Evolutionary conservation across 345 rosid species (phyloP).

Genomic region (Kandelia obovata): DNA sequence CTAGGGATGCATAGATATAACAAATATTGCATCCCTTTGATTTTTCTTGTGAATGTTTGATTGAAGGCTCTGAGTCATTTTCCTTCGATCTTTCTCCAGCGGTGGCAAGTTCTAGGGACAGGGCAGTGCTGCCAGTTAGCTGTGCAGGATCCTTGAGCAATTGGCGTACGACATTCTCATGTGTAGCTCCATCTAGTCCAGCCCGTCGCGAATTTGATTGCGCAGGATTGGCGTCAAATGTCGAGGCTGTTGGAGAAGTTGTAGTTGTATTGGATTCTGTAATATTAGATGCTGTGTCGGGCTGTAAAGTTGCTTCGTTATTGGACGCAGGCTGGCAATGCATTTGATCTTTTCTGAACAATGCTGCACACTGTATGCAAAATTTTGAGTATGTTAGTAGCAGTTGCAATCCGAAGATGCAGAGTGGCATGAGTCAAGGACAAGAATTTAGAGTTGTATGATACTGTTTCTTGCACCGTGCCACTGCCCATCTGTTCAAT

Average conservation of each 20-base stretch:
- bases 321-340: not conserved
- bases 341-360: not conserved
- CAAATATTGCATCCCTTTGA: not conserved
- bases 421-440: not conserved
- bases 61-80: not conserved
- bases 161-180: too few relatives aligned
- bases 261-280: not conserved
- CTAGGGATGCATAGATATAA: not conserved
- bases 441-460: not conserved
- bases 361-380: conserved; percentile 2
- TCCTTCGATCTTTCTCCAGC: not conserved
- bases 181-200: too few relatives aligned
- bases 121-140: too few relatives aligned
- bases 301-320: not conserved
- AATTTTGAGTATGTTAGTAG: not conserved
- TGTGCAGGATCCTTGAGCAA: too few relatives aligned
- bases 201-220: too few relatives aligned
- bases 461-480: too few relatives aligned
- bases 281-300: not conserved
- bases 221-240: too few relatives aligned
- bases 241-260: too few relatives aligned
- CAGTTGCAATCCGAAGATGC: too few relatives aligned
- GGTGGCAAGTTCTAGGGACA: too few relatives aligned
- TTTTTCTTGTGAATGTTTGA: not conserved
- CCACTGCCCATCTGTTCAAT: too few relatives aligned